phyloP scores from a whole-genome alignment of 345 rosid genomes.

The Eucalyptus coolabah region DNA sequence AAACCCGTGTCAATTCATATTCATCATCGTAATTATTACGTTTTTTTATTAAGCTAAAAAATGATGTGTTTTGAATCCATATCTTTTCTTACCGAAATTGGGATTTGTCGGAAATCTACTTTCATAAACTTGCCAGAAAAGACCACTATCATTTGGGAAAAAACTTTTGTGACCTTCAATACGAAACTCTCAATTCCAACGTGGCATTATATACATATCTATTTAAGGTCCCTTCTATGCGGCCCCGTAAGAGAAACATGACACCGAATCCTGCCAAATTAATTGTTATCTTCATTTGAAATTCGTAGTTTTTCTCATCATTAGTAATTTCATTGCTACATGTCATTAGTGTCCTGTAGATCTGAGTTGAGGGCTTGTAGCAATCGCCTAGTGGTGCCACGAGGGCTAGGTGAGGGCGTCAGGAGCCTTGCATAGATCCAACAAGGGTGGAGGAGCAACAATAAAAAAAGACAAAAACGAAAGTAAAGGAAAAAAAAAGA shows the following conservation, averaged over 20 bases:
- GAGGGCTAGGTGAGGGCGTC: neutral
- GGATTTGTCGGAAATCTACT: neutral
- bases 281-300: neutral
- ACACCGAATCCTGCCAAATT: neutral
- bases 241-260: neutral
- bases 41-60: neutral
- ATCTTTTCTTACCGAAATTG: neutral
- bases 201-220: neutral
- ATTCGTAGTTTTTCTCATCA: neutral
- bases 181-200: neutral
- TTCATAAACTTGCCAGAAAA: neutral
- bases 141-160: neutral
- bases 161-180: neutral
- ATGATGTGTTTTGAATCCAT: neutral
- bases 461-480: neutral
- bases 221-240: neutral
- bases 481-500: neutral
- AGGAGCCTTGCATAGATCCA: neutral
- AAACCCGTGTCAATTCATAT: neutral
- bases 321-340: neutral
- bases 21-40: neutral
- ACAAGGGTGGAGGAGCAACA: neutral
- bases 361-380: neutral
- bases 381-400: fast-evolving
- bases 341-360: neutral